These are phyloP conservation scores for Malassezia brasiliensis DNA, from an alignment of 1,284 basidiomycete species.

Conservation along the genomic window DNA sequence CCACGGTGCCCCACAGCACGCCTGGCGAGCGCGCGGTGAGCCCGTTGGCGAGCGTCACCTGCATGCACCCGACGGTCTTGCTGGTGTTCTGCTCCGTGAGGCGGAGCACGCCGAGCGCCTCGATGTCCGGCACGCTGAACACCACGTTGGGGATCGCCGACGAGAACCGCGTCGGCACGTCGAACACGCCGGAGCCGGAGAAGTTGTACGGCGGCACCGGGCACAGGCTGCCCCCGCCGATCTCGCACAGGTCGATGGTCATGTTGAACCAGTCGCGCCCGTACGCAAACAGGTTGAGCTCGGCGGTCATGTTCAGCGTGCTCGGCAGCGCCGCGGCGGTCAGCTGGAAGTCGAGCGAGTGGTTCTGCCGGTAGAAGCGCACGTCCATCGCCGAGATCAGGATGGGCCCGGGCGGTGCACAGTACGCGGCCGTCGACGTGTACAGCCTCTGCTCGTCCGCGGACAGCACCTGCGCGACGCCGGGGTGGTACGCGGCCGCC, in stretches of 20 bases:
- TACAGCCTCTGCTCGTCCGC: conserved; percentile 1
- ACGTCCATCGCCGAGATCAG: conserved; percentile 34
- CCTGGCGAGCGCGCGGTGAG: conserved; percentile 65
- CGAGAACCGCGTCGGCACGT: conserved; percentile 56
- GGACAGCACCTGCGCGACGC: neutral
- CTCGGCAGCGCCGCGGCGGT: conserved; percentile 33
- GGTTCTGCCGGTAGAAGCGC: conserved; percentile 34
- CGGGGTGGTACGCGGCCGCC: too few species aligned
- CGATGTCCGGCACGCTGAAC: conserved; percentile 78
- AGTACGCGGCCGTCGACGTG: conserved; percentile 43
- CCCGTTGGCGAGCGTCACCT: conserved; percentile 82
- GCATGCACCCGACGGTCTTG: conserved; percentile 74
- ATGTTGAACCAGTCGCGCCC: conserved; percentile 39
- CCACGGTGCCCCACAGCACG: conserved; percentile 69
- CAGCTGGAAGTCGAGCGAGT: conserved; percentile 40
- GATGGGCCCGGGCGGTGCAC: conserved; percentile 36
- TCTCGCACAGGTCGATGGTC: conserved; percentile 38
- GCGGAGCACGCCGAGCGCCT: conserved; percentile 74
- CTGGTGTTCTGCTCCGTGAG: conserved; percentile 56
- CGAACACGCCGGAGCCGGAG: conserved; percentile 60
- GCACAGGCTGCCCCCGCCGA: conserved; percentile 34
- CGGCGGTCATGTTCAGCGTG: conserved; percentile 24
- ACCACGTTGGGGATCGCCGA: conserved; percentile 65
- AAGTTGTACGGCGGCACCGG: conserved; percentile 46
- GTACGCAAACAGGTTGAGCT: conserved; percentile 39